Evolutionary conservation across 2,329 filamentous ascomycete genomes (phyloP), one percentile per base, ranked within the genome.

Genomic region (Penicillium sp.): DNA sequence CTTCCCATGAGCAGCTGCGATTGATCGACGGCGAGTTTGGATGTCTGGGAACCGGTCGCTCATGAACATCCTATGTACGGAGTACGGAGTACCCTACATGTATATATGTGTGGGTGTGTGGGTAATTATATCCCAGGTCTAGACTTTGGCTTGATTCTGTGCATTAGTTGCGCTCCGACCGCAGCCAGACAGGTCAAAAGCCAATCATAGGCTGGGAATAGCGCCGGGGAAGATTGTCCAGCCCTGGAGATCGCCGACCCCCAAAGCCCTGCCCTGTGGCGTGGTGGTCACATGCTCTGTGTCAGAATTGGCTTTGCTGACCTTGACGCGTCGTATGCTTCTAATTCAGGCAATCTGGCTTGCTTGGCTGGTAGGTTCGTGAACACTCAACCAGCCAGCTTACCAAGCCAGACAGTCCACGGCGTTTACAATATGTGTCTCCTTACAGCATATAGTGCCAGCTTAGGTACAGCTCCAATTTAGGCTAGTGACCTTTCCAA

Each of bases 51-150:
- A 27, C 24, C 24, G 5, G 5, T 27, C 24, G 24, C 24, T 27
- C 24, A 27, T 27, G 18, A 18, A 18, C 18, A 18, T 18, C 18
- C 18, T 18, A 18, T 18, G 18, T 8, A 27, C 24, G 24, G 24
- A 27, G 24, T 27, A 27, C 24, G 24, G 24, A 27, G 24, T 27
- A 27, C 24, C 24, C 24, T 27, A 27, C 8, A 27, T 27, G 24
- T 18, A 27, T 27, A 4, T 18, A 18, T 18, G 18, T 18, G 24
- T 5, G 24, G 5, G 24, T 27, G 24, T 36, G 13, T 13, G 14
- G 34, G n/a, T 36, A 14, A 36, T 36, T n/a, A n/a, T 36, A 75
- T 64, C 4, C 64, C 24, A 55, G 39, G 27, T 18, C 39, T 42
- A 43, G 47, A 34, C 18, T 47, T 27, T 50, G 53, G 51, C 53